Evolutionary conservation across 441 rosid genomes (phyloP).

Genomic region (Cnidoscolus chayamansa): DNA sequence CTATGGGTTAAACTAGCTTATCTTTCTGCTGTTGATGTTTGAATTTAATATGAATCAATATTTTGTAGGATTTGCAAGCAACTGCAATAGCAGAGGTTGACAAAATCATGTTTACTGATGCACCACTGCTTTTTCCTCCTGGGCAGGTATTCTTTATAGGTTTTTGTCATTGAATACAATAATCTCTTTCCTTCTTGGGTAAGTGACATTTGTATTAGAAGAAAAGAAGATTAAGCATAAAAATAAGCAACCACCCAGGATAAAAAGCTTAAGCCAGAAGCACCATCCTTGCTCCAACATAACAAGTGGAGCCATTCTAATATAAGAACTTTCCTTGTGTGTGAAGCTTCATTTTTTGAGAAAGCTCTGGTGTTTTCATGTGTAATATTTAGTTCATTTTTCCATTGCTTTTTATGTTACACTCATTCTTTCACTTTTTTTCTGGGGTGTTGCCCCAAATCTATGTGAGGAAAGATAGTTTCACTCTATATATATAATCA

Average conservation of each 20-base stretch:
- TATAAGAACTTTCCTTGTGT: neutral
- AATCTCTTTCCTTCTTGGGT: neutral
- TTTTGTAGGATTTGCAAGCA: constrained; percentile 60
- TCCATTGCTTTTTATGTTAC: neutral
- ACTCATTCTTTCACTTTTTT: neutral
- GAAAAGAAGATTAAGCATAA: neutral
- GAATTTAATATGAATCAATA: constrained; percentile 12
- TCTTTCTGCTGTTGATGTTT: neutral
- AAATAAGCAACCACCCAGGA: neutral
- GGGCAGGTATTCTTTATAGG: constrained; percentile 60
- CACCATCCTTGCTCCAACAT: neutral
- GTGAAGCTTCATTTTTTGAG: constrained; percentile 2
- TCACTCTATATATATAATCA: neutral
- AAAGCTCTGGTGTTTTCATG: neutral
- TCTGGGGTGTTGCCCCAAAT: neutral
- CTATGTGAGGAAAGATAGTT: neutral
- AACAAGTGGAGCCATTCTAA: neutral
- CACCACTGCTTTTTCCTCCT: constrained; percentile 81
- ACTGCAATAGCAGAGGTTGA: constrained; percentile 68
- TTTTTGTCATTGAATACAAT: neutral
- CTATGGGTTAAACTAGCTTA: neutral
- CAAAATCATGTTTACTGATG: constrained; percentile 85
- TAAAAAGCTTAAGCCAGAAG: neutral
- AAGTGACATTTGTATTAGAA: neutral
- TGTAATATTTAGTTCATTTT: neutral